phyloP scores from a whole-genome alignment of 768 basidiomycete species.

The Podaxis pistillaris region DNA sequence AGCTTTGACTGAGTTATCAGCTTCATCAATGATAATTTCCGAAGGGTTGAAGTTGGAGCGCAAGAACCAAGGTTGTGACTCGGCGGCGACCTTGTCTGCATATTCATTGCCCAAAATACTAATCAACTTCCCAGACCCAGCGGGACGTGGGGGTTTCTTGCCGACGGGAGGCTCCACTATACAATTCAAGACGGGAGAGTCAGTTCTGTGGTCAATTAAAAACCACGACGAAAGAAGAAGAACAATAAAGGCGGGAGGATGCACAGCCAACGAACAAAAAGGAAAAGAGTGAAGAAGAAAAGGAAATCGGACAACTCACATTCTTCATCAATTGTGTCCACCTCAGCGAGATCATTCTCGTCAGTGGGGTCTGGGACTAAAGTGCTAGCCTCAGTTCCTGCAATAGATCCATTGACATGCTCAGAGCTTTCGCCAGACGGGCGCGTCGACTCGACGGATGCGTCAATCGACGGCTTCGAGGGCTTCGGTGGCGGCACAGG shows the following conservation, averaged over 20 bases:
- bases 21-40: constrained; percentile 77
- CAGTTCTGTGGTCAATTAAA: not conserved
- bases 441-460: constrained; percentile 27
- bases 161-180: not conserved
- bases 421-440: constrained; percentile 25
- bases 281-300: not conserved
- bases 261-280: not conserved
- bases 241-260: not conserved
- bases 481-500: constrained; percentile 32
- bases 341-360: constrained; percentile 21
- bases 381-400: constrained; percentile 26
- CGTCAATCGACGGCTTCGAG: constrained; percentile 23
- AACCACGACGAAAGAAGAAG: not conserved
- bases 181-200: not conserved
- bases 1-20: constrained; percentile 80
- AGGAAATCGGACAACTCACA: constrained; percentile 27
- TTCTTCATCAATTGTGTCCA: constrained; percentile 36
- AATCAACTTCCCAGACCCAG: constrained; percentile 60
- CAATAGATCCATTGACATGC: constrained; percentile 10
- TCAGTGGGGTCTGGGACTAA: constrained; percentile 22
- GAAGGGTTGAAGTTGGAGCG: constrained; percentile 73
- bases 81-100: constrained; percentile 41
- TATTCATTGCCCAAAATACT: constrained; percentile 53
- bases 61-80: constrained; percentile 78
- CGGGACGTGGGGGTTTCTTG: constrained; percentile 23